A percentile compares a stretch with the other conserved stretches of the same genome.
phyloP scores from a whole-genome alignment of 2,329 filamentous ascomycete species.

The Nemania sp. region DNA sequence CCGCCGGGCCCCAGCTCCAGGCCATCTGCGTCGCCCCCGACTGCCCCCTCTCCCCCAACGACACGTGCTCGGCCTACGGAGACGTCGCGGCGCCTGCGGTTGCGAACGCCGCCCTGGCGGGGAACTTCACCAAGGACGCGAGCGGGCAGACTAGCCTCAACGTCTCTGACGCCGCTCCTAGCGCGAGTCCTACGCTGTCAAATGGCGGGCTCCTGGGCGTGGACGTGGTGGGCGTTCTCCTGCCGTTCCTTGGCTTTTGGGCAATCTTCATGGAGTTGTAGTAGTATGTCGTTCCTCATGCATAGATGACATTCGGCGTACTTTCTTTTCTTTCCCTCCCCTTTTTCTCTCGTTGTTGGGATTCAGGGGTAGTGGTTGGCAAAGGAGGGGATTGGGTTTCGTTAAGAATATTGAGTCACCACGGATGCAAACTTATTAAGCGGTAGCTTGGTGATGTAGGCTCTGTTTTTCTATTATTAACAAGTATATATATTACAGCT shows the following conservation, averaged over 20 bases:
- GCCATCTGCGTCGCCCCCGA: constrained; percentile 8
- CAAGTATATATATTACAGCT: too few species aligned
- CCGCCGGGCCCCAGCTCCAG: constrained; percentile 2
- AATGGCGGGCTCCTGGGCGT: neutral
- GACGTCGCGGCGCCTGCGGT: neutral
- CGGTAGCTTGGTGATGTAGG: too few species aligned
- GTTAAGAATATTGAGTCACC: too few species aligned
- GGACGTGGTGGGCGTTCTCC: neutral
- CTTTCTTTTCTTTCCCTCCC: too few species aligned
- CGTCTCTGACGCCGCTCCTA: neutral
- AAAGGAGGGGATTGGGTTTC: too few species aligned
- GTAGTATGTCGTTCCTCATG: neutral
- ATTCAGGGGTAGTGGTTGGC: too few species aligned
- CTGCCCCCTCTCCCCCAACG: neutral
- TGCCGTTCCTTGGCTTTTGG: neutral
- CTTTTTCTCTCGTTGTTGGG: too few species aligned
- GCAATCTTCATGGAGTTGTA: neutral
- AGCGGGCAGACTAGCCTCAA: constrained; percentile 4
- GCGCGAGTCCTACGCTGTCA: neutral
- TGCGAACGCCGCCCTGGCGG: neutral
- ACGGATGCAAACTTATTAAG: too few species aligned
- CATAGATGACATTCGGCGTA: too few species aligned
- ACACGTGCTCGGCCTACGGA: constrained; percentile 4
- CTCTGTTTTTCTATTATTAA: too few species aligned
- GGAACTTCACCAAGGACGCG: constrained; percentile 8